A percentile compares a stretch with the other conserved stretches of the same genome.
Conservation (phyloP, 2,329 filamentous ascomycete genomes). For the Tolypocladium guangdongense region DNA sequence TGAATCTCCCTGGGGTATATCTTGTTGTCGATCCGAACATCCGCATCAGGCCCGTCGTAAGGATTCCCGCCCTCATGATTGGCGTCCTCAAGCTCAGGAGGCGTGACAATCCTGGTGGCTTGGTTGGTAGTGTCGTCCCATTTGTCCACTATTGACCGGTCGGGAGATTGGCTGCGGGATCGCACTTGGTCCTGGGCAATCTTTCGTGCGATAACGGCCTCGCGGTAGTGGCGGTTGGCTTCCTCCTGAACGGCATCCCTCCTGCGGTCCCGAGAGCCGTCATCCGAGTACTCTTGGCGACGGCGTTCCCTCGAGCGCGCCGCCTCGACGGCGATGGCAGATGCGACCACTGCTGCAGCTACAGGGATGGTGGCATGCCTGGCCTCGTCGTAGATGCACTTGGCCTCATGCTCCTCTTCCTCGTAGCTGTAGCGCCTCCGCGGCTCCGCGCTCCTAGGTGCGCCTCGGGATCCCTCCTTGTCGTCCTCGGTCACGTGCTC, state of each 20-base stretch:
- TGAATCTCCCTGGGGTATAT: constrained; percentile 41
- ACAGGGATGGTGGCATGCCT: constrained; percentile 38
- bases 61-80: constrained; percentile 30
- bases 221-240: constrained; percentile 47
- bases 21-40: constrained; percentile 49
- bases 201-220: constrained; percentile 41
- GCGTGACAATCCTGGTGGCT: constrained; percentile 39
- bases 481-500: constrained; percentile 22
- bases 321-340: constrained; percentile 33
- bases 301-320: constrained; percentile 22
- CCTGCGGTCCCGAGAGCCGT: constrained; percentile 21
- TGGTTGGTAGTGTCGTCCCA: constrained; percentile 31
- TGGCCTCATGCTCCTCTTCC: constrained; percentile 32
- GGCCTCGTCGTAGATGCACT: constrained; percentile 32
- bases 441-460: constrained; percentile 9
- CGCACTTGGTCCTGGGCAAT: constrained; percentile 42
- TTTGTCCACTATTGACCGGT: constrained; percentile 44
- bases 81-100: constrained; percentile 37
- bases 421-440: constrained; percentile 15
- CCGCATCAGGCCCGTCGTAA: constrained; percentile 51
- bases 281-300: constrained; percentile 20
- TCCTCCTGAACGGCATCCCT: constrained; percentile 40
- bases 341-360: constrained; percentile 33
- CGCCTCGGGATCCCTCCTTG: constrained; percentile 11
- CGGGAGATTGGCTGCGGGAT: constrained; percentile 39